Conservation (phyloP, 2,329 filamentous ascomycete genomes). For the Monascus ruber region DNA sequence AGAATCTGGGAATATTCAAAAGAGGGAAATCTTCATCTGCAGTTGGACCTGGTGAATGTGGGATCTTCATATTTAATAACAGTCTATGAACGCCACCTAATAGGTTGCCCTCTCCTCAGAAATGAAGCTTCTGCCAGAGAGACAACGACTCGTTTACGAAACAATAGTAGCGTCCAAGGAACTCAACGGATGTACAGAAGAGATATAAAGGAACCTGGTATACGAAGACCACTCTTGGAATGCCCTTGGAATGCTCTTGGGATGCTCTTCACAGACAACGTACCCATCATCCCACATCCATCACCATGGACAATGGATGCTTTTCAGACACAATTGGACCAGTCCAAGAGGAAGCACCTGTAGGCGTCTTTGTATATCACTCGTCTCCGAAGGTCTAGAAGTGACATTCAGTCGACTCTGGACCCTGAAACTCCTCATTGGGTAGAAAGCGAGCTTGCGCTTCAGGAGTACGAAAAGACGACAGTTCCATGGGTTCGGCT, state of each 20-base stretch:
- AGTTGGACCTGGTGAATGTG: slow-evolving; percentile 11
- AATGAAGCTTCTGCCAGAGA: slow-evolving; percentile 9
- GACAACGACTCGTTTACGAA: background rate
- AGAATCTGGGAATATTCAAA: slow-evolving; percentile 22
- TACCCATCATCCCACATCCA: background rate
- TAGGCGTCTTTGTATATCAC: background rate
- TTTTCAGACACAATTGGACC: background rate
- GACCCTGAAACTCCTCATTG: background rate
- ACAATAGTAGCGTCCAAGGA: background rate
- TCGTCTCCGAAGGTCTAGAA: background rate
- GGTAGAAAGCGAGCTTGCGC: background rate
- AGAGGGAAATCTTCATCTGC: slow-evolving; percentile 25
- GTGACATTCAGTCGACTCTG: background rate
- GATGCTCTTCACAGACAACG: background rate
- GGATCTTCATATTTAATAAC: background rate
- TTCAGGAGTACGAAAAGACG: background rate
- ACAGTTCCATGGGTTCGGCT: background rate
- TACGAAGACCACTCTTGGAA: background rate
- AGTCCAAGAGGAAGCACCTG: background rate
- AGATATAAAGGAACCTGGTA: background rate
- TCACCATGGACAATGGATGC: background rate
- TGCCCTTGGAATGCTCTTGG: background rate
- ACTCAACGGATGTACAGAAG: background rate
- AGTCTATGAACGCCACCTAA: background rate
- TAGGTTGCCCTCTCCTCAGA: slow-evolving; percentile 12